phyloP scores from a whole-genome alignment of 1,284 basidiomycete species.

The Marasmius fiardii region DNA sequence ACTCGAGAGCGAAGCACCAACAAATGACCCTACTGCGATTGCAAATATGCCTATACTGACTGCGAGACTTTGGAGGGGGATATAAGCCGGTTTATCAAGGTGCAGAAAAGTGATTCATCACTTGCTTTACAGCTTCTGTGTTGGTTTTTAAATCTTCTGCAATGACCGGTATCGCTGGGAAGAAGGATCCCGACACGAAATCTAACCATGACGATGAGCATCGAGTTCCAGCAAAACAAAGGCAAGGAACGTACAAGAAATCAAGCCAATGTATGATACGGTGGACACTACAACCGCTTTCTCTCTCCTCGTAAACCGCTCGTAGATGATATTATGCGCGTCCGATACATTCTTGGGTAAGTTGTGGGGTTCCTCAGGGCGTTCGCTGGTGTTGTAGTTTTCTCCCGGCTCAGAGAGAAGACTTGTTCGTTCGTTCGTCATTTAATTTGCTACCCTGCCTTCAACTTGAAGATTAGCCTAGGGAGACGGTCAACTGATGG shows the following conservation, averaged over 20 bases:
- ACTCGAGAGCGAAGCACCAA: conserved; percentile 51
- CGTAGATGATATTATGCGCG: neutral
- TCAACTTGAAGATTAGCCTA: no score
- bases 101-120: no score
- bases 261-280: neutral
- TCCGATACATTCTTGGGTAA: neutral
- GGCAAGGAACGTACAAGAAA: neutral
- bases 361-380: neutral
- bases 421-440: no score
- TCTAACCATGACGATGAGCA: conserved; percentile 32
- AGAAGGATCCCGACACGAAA: conserved; percentile 64
- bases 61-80: conserved; percentile 23
- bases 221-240: neutral
- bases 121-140: conserved; percentile 49
- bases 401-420: no score
- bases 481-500: no score
- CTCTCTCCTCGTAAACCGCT: neutral
- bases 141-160: conserved; percentile 57
- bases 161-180: conserved; percentile 68
- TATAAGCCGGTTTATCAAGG: neutral
- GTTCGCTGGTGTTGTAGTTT: neutral
- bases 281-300: neutral
- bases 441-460: no score
- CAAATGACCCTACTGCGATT: conserved; percentile 36
- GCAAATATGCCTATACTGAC: no score